phyloP scores from a whole-genome alignment of 108 stramenopile species.

The Ochromonas danica region DNA sequence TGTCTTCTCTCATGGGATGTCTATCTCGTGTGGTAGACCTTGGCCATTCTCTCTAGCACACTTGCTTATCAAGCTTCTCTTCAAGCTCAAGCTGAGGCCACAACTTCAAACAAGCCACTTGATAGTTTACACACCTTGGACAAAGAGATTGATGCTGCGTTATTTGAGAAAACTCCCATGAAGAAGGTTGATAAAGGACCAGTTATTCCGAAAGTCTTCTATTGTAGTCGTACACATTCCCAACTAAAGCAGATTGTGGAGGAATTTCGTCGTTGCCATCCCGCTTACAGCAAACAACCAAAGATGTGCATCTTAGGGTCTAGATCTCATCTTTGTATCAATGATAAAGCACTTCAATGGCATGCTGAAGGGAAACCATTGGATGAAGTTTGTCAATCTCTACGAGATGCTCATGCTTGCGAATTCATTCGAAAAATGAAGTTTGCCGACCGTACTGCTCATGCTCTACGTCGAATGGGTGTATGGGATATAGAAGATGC shows the following conservation, averaged over 20 bases:
- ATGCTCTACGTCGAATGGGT: neutral
- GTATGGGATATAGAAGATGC: constrained; percentile 31
- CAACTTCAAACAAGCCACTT: neutral
- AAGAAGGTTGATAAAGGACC: neutral
- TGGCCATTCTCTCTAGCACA: constrained; percentile 12
- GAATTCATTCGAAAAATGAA: neutral
- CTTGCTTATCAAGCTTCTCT: constrained; percentile 2
- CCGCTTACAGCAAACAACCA: neutral
- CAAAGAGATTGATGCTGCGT: neutral
- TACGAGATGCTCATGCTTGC: neutral
- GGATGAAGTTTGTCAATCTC: neutral
- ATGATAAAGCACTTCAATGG: neutral
- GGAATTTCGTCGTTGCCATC: neutral
- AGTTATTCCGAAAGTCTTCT: neutral
- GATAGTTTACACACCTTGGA: neutral
- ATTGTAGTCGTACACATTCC: constrained; percentile 25
- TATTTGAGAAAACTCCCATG: neutral
- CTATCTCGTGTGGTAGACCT: neutral
- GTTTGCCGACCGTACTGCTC: neutral
- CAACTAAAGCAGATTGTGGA: constrained; percentile 3
- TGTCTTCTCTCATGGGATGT: neutral
- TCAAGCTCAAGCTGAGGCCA: neutral
- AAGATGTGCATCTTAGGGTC: constrained; percentile 32
- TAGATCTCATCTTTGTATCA: constrained; percentile 10
- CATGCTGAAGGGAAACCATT: neutral